Evolutionary conservation across 768 basidiomycete species (phyloP), one percentile per base, ranked within the genome.

Genomic region (Galerina marginata): DNA sequence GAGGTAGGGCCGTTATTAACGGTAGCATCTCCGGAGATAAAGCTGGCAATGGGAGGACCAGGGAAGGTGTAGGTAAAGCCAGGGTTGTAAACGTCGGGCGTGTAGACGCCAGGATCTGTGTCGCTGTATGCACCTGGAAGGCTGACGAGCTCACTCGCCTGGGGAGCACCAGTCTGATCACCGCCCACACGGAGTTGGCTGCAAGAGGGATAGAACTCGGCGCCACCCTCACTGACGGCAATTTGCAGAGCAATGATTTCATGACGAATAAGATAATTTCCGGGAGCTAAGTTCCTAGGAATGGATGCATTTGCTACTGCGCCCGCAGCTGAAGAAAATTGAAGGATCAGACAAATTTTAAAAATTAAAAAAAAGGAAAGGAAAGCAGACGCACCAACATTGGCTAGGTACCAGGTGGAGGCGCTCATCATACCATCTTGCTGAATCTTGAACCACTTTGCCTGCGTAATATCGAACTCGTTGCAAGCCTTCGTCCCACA

Each of bases 181-280:
- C 91, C 90, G 1, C 79, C 74, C 40, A 93, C 71, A 42, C 70
- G 74, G 59, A 90, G 69, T 72, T 87, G 82, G 3, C 82, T 78
- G 71, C 92, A 94, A 33, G 84, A 83, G 0, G 89, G 87, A 70
- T 94, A 94, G 74, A 92, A 93, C 74, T 94, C 92, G 1, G 90
- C 91, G 16, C 89, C 89, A 6, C 87, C 86, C 11, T 68, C 9
- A 2, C 67, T 64, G 16, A 69, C 77, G 9, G 82, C 91, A 48
- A 87, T 79, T 67, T 93, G 92, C 9, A 93, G 84, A 9, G 88
- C 87, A 70, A 93, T 87, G 72, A 93, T 88, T 70, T 93, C 91
- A 69, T 91, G 87, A 0, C 91, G 89, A 67, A 92, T 72, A 59
- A 93, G 77, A 71, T 93, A 93, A 64, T 88, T 84, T 4, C 92